These are phyloP conservation scores for Calonectria henricotiae DNA, from an alignment of 2,329 filamentous ascomycete genomes.

Conservation along the genomic window DNA sequence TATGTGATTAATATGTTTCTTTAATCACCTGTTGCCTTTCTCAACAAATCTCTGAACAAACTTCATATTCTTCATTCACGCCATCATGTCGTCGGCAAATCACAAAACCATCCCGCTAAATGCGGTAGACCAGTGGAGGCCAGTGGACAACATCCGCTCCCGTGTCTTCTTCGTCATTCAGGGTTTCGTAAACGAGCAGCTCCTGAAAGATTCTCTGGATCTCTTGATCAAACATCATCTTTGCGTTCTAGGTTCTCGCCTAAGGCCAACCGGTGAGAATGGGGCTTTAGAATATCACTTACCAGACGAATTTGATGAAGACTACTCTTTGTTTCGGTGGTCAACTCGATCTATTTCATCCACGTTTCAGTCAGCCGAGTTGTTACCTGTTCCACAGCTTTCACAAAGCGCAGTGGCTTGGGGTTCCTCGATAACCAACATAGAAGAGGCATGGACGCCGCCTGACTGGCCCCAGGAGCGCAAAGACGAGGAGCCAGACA, in stretches of 20 bases:
- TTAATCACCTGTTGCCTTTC: neutral
- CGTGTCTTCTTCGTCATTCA: constrained; percentile 33
- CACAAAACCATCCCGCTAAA: constrained; percentile 23
- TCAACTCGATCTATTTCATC: constrained; percentile 7
- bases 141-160: constrained; percentile 17
- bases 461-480: constrained; percentile 32
- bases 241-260: constrained; percentile 22
- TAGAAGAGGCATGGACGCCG: constrained; percentile 6
- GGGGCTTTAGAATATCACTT: constrained; percentile 28
- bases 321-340: constrained; percentile 34
- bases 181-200: constrained; percentile 13
- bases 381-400: neutral
- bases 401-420: constrained; percentile 14
- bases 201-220: neutral
- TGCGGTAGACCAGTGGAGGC: constrained; percentile 30
- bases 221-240: constrained; percentile 25
- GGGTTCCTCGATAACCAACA: constrained; percentile 15
- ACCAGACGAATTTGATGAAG: constrained; percentile 20
- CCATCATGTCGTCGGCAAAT: neutral
- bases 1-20: neutral
- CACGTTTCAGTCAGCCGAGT: neutral
- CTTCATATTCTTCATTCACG: neutral
- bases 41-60: neutral
- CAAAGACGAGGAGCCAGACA: constrained; percentile 27
- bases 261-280: neutral